Evolutionary conservation across 2,329 filamentous ascomycete species (phyloP).

Genomic region (Fusarium sulawesiense): DNA sequence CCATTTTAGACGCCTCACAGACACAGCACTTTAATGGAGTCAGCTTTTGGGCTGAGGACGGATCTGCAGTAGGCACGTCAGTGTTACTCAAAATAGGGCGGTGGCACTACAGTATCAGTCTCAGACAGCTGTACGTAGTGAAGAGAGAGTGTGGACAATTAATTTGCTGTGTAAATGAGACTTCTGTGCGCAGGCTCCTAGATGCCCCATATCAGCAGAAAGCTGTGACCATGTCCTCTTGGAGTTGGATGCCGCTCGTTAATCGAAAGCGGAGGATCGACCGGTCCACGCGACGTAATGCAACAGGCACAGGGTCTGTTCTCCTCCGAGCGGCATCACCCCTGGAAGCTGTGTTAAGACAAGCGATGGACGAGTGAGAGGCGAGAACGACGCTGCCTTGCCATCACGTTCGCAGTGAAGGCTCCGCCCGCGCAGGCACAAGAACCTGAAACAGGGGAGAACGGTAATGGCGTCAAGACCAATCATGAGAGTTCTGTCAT

Average conservation of each 20-base stretch:
- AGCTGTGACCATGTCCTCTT: slow-evolving; percentile 30
- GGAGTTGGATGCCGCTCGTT: slow-evolving; percentile 23
- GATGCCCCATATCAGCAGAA: slow-evolving; percentile 5
- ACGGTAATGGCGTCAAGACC: slow-evolving; percentile 29
- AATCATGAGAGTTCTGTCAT: slow-evolving; percentile 21
- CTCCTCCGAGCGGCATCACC: not conserved
- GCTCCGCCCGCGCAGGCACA: slow-evolving; percentile 36
- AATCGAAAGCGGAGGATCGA: slow-evolving; percentile 43
- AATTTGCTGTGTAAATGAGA: slow-evolving; percentile 34
- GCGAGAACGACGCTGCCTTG: not conserved
- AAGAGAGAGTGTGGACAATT: not conserved
- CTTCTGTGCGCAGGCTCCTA: slow-evolving; percentile 29
- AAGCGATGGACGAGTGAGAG: not conserved
- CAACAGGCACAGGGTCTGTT: slow-evolving; percentile 6
- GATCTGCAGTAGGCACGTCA: slow-evolving; percentile 16
- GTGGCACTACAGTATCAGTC: slow-evolving; percentile 17
- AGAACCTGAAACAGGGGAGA: slow-evolving; percentile 44
- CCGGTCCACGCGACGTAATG: slow-evolving; percentile 27
- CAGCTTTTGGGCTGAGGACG: slow-evolving; percentile 14
- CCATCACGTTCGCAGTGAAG: slow-evolving; percentile 14
- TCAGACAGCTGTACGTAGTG: slow-evolving; percentile 16
- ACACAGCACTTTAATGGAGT: not conserved
- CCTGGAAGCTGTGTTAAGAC: not conserved
- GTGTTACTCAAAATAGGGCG: slow-evolving; percentile 16
- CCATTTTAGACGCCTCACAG: slow-evolving; percentile 6